A percentile compares a stretch with the other conserved stretches of the same genome.
Evolutionary conservation across 345 rosid species (phyloP).

Genomic region (Eucalyptus leucophloia): DNA sequence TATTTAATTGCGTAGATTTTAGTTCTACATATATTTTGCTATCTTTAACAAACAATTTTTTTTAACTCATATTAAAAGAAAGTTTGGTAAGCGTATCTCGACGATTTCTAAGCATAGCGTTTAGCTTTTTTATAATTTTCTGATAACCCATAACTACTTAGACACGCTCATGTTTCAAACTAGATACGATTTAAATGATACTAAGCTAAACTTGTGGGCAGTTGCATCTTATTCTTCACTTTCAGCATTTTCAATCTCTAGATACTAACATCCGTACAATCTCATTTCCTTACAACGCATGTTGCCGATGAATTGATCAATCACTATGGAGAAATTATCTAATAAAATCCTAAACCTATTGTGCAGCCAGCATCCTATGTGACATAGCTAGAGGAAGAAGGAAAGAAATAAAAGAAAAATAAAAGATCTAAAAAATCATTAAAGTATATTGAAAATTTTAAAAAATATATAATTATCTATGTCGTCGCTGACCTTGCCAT

Average conservation of each 20-base stretch:
- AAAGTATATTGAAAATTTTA: too few relatives aligned
- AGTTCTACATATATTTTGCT: not conserved
- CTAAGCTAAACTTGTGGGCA: not conserved
- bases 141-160: not conserved
- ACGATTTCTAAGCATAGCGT: not conserved
- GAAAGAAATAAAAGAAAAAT: too few relatives aligned
- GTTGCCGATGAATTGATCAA: too few relatives aligned
- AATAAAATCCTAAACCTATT: too few relatives aligned
- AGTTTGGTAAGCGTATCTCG: not conserved
- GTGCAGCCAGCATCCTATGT: too few relatives aligned
- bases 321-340: too few relatives aligned
- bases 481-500: too few relatives aligned
- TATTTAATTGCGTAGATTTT: not conserved
- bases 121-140: not conserved
- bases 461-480: too few relatives aligned
- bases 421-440: too few relatives aligned
- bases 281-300: too few relatives aligned
- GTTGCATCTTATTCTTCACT: not conserved
- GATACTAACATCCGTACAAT: not conserved
- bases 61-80: not conserved
- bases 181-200: not conserved
- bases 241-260: not conserved
- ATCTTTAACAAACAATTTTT: not conserved
- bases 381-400: too few relatives aligned
- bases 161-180: not conserved